phyloP scores from a whole-genome alignment of 176 grass and related monocot genomes.

The Carex littledalei region DNA sequence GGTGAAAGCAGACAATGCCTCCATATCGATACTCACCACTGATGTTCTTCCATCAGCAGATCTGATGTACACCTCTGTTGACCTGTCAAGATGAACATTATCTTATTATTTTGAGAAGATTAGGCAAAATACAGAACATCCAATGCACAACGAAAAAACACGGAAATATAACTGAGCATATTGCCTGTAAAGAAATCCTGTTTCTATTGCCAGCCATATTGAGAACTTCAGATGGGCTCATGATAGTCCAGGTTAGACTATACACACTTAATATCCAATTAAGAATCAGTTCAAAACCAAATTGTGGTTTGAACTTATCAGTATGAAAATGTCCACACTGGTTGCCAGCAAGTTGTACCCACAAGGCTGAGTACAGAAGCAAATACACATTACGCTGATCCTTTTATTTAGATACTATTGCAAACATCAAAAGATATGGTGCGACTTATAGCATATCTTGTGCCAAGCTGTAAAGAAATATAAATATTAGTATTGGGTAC shows the following conservation, averaged over 20 bases:
- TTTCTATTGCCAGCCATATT: not conserved
- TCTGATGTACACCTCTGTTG: conserved; percentile 58
- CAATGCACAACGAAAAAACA: not conserved
- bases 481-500: conserved; percentile 23
- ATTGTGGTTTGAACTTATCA: not conserved
- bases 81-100: conserved; percentile 38
- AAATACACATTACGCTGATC: not conserved
- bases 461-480: conserved; percentile 13
- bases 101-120: not conserved
- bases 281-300: not conserved
- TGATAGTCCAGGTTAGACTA: not conserved
- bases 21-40: conserved; percentile 50
- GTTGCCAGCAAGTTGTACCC: not conserved
- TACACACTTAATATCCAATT: not conserved
- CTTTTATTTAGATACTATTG: not conserved
- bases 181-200: not conserved
- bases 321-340: not conserved
- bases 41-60: conserved; percentile 42
- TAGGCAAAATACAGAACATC: not conserved
- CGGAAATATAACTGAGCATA: not conserved
- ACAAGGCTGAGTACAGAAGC: not conserved
- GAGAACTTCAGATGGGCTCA: not conserved
- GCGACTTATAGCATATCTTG: not conserved
- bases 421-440: not conserved
- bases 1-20: conserved; percentile 67